A percentile compares a stretch with the other conserved stretches of the same genome.
These are phyloP conservation scores for Neonectria neomacrospora DNA, from an alignment of 2,329 filamentous ascomycete species.

Conservation along the genomic window DNA sequence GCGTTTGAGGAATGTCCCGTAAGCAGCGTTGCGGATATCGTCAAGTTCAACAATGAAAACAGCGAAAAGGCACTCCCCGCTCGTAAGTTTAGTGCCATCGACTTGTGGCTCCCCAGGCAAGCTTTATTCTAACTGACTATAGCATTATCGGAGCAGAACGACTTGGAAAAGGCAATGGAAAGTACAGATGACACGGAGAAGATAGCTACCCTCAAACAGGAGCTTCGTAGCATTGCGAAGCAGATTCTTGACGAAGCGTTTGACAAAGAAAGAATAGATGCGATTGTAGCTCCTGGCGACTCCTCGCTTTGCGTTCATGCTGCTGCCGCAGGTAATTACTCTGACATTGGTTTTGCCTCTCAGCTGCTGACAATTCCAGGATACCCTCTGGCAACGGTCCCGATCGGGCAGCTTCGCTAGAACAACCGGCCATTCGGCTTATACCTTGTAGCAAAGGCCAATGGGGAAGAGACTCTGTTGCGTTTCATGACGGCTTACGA, in stretches of 20 bases:
- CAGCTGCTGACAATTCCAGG: background rate
- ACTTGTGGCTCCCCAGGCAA: background rate
- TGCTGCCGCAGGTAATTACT: slow-evolving; percentile 11
- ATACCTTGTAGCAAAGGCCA: slow-evolving; percentile 2
- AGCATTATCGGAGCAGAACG: slow-evolving; percentile 9
- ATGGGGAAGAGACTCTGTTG: background rate
- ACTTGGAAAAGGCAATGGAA: background rate
- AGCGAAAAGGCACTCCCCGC: background rate
- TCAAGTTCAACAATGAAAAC: slow-evolving; percentile 6
- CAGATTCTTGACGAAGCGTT: background rate
- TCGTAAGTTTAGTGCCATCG: background rate
- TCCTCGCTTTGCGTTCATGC: slow-evolving; percentile 7
- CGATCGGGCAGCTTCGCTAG: slow-evolving; percentile 4
- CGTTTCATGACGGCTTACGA: slow-evolving; percentile 12
- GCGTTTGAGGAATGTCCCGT: slow-evolving; percentile 2
- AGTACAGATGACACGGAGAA: background rate
- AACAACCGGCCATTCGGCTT: slow-evolving; percentile 11
- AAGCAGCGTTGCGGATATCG: background rate
- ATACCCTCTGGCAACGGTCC: slow-evolving; percentile 14
- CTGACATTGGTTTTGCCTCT: background rate
- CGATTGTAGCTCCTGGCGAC: slow-evolving; percentile 11
- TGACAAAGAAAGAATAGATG: background rate
- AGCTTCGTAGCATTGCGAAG: background rate
- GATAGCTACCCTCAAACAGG: slow-evolving; percentile 1
- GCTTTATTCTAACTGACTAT: background rate